Evolutionary conservation across 1,139 yeast species (phyloP).

Genomic region (Schwanniomyces etchellsii): DNA sequence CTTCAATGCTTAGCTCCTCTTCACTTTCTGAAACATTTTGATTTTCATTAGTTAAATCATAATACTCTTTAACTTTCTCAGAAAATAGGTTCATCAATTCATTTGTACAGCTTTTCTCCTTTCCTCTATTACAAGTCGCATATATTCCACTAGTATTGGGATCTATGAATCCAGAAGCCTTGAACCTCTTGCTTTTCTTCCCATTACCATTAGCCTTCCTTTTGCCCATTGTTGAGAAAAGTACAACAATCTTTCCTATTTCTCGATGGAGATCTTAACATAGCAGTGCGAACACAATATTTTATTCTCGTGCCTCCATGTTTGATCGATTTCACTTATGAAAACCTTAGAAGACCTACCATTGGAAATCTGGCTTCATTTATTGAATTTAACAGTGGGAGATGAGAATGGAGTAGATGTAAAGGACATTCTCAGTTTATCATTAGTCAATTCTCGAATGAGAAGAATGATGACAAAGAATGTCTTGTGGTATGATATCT

Average conservation of each 20-base stretch:
- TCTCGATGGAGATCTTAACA: too few species aligned
- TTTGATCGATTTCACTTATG: too few species aligned
- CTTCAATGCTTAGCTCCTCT: conserved; percentile 60
- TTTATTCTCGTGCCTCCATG: too few species aligned
- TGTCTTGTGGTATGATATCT: neutral
- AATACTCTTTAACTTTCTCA: conserved; percentile 51
- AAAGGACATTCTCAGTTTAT: neutral
- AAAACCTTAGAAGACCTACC: neutral
- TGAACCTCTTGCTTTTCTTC: conserved; percentile 33
- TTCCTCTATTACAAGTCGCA: conserved; percentile 78
- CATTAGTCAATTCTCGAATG: neutral
- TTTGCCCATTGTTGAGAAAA: conserved; percentile 15
- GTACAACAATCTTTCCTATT: neutral
- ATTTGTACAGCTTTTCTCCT: conserved; percentile 67
- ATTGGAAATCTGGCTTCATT: neutral
- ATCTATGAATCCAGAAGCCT: conserved; percentile 51
- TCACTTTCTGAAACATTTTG: conserved; percentile 22
- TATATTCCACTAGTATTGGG: conserved; percentile 81
- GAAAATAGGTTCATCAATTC: conserved; percentile 62
- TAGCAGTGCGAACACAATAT: too few species aligned
- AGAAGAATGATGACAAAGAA: neutral
- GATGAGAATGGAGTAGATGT: neutral
- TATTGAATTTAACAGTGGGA: neutral
- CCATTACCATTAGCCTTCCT: conserved; percentile 15
- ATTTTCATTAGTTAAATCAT: conserved; percentile 29